Conservation (phyloP, 1,139 yeast genomes). For the Keqinozyma sinolaborantium region DNA sequence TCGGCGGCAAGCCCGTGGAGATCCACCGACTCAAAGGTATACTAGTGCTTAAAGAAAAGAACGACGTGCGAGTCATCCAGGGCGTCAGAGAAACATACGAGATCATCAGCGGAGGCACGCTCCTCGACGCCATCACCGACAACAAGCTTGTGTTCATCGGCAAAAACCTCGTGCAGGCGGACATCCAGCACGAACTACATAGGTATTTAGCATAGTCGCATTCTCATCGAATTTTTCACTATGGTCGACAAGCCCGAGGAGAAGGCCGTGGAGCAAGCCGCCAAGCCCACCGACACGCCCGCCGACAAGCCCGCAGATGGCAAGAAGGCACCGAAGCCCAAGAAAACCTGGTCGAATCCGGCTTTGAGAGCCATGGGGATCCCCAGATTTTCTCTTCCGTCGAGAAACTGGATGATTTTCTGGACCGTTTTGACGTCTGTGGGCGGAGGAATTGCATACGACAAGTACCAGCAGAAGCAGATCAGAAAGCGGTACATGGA, state of each 20-base stretch:
- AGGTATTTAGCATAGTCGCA: slow-evolving; percentile 10
- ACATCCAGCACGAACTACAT: slow-evolving; percentile 22
- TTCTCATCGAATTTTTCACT: slow-evolving; percentile 2
- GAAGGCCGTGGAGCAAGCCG: slow-evolving; percentile 1
- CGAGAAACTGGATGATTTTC: slow-evolving; percentile 91
- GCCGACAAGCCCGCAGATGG: slow-evolving; percentile 1
- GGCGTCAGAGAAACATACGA: slow-evolving; percentile 95
- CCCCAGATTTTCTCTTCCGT: slow-evolving; percentile 72
- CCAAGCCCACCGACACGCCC: background rate
- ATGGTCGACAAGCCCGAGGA: slow-evolving; percentile 1
- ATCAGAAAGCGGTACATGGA: slow-evolving; percentile 67
- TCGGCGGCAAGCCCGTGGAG: slow-evolving; percentile 48
- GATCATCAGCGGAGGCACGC: slow-evolving; percentile 50
- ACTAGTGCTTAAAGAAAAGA: slow-evolving; percentile 30
- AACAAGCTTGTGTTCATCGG: slow-evolving; percentile 82
- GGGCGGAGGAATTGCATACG: slow-evolving; percentile 75
- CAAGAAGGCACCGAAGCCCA: slow-evolving; percentile 9
- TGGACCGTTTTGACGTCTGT: slow-evolving; percentile 67
- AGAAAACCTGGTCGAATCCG: slow-evolving; percentile 72
- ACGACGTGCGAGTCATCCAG: slow-evolving; percentile 67
- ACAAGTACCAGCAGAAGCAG: slow-evolving; percentile 66
- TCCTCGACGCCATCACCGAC: slow-evolving; percentile 31
- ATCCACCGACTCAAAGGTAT: slow-evolving; percentile 84
- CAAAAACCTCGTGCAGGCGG: slow-evolving; percentile 44
- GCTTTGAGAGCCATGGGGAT: slow-evolving; percentile 89